These are phyloP conservation scores for Colletotrichum eremochloae DNA, from an alignment of 2,329 filamentous ascomycete genomes.

Conservation along the genomic window DNA sequence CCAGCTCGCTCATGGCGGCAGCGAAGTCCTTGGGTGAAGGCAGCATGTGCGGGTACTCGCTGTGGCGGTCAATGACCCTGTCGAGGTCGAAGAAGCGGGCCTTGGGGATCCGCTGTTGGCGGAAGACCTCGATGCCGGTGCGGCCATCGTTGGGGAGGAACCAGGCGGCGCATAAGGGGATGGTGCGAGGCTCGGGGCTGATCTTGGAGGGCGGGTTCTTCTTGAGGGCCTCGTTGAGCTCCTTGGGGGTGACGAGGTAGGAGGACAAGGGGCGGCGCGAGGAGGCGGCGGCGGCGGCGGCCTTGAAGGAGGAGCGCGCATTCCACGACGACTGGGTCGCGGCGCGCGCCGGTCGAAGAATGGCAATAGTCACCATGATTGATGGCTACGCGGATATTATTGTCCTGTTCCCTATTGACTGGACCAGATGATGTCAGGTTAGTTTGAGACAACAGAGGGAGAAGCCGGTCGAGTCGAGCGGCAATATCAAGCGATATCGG, in stretches of 20 bases:
- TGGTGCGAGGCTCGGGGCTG: constrained; percentile 83
- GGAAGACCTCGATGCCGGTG: constrained; percentile 84
- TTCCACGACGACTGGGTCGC: constrained; percentile 53
- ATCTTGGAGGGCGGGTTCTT: constrained; percentile 85
- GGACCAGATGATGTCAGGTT: constrained; percentile 19
- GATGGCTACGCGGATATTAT: constrained; percentile 25
- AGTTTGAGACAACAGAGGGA: constrained; percentile 8
- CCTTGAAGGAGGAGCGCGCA: constrained; percentile 50
- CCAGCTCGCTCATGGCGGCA: constrained; percentile 87
- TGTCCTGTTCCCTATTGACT: background rate
- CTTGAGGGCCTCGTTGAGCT: constrained; percentile 85
- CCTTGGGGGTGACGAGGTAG: constrained; percentile 87
- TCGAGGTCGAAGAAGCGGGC: constrained; percentile 98
- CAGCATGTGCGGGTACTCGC: constrained; percentile 96
- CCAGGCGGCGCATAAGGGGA: constrained; percentile 94
- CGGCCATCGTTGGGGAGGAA: constrained; percentile 94
- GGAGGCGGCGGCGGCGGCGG: constrained; percentile 50
- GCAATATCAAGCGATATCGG: constrained; percentile 34
- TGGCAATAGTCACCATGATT: constrained; percentile 59
- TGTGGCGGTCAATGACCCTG: constrained; percentile 87
- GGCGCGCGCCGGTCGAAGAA: constrained; percentile 59
- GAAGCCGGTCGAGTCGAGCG: constrained; percentile 10
- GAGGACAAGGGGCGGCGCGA: constrained; percentile 73
- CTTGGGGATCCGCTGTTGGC: constrained; percentile 85
- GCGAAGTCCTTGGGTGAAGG: constrained; percentile 85